Evolutionary conservation across 345 rosid species (phyloP), one percentile per base, ranked within the genome.

Genomic region (Citrus trifoliata): DNA sequence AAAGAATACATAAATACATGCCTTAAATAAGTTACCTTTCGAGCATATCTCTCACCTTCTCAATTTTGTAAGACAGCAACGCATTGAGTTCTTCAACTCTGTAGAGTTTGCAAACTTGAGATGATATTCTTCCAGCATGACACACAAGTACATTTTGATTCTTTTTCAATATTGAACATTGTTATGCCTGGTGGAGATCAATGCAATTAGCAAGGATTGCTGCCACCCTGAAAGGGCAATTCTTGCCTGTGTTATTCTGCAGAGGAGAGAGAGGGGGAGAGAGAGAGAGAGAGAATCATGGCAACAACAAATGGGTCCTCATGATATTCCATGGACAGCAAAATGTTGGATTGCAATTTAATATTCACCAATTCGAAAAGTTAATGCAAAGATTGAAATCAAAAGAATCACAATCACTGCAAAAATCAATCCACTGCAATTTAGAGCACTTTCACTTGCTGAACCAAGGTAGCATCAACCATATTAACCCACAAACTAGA

Each of bases 11-110:
- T 64, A 66, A 10, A 67, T 37, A 19, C 38, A 55, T 25, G 24
- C 38, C 37, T 72, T 51, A 13, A 67, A 61, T 46, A 62, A 60
- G 75, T 60, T 73, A 73, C 78, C 80, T 76, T 66, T 10, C 2
- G 0, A 28, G 61, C 21, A 28, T 48, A 62, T 3, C 7, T 62
- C 51, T 46, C n/a, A 22, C 53, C 33, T 62, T 46, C 21, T 66
- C 37, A 32, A 13, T 27, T 46, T 40, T 28, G 28, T 10, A 48
- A n/a, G 33, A 64, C 64, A 33, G n/a, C 51, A 76, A 7, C 16
- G 33, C 55, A 24, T 67, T 18, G 30, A 55, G 55, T 51, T 76
- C 71, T 32, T 51, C 14, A 22, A 76, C 16, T 2, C 68, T 3
- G 58, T 5, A 10, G 58, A 19, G 46, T 7, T 16, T 40, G 42